phyloP scores from a whole-genome alignment of 2,329 filamentous ascomycete genomes.

The Cladosporium sp. region DNA sequence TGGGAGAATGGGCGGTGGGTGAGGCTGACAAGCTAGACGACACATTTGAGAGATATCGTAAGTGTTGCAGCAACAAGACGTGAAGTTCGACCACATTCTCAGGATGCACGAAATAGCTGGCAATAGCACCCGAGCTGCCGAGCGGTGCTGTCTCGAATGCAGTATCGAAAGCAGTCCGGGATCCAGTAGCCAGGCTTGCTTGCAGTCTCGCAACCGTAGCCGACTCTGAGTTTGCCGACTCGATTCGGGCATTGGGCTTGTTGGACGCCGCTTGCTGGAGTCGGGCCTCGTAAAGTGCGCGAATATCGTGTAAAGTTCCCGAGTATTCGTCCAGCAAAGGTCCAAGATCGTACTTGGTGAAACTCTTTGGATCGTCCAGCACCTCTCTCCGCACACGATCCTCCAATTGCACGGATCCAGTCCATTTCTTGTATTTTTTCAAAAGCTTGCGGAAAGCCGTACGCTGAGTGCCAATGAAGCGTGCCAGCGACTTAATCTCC shows the following conservation, averaged over 20 bases:
- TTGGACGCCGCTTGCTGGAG: constrained; percentile 20
- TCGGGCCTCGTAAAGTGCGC: constrained; percentile 40
- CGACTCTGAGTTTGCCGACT: constrained; percentile 12
- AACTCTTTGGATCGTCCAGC: constrained; percentile 63
- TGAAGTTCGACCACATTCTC: constrained; percentile 53
- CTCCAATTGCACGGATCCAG: constrained; percentile 62
- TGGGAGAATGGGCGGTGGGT: neutral
- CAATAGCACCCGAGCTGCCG: constrained; percentile 42
- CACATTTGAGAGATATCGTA: constrained; percentile 34
- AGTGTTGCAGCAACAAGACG: constrained; percentile 48
- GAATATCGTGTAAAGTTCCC: constrained; percentile 41
- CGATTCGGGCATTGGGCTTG: constrained; percentile 12
- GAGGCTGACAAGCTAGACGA: constrained; percentile 22
- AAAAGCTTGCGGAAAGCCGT: constrained; percentile 77
- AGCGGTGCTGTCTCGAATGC: constrained; percentile 45
- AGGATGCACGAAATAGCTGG: constrained; percentile 51
- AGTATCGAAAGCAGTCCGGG: constrained; percentile 47
- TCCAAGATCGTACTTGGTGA: constrained; percentile 63
- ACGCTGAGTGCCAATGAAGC: constrained; percentile 70
- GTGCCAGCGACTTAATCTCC: constrained; percentile 65
- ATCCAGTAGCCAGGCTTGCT: constrained; percentile 35
- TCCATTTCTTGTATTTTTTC: constrained; percentile 90
- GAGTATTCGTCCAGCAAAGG: constrained; percentile 48
- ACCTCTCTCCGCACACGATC: constrained; percentile 64
- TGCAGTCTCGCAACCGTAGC: constrained; percentile 35